Conservation (phyloP, 352 stramenopile genomes). For the Stephanocyclus meneghinianus region DNA sequence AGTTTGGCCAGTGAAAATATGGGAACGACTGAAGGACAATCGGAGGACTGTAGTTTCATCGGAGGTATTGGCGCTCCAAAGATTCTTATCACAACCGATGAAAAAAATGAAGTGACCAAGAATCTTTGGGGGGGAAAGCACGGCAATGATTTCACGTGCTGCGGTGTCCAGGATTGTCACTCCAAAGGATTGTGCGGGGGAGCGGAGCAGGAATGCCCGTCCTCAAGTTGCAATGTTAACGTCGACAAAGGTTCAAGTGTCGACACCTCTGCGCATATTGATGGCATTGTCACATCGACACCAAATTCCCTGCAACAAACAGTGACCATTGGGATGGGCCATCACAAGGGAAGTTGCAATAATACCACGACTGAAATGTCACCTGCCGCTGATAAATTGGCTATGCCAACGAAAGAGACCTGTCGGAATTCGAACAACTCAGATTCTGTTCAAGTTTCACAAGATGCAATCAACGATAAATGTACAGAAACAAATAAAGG, state of each 20-base stretch:
- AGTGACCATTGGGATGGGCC: no score
- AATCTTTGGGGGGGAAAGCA: neutral
- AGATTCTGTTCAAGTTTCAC: neutral
- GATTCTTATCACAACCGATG: neutral
- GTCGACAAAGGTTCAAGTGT: no score
- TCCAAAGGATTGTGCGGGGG: neutral
- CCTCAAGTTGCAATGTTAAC: neutral
- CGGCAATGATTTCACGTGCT: neutral
- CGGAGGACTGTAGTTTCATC: neutral
- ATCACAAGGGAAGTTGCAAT: no score
- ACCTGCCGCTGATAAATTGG: neutral
- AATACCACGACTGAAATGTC: constrained; percentile 12
- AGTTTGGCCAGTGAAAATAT: neutral
- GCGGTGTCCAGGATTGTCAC: constrained; percentile 1
- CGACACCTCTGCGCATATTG: neutral
- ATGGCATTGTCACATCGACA: neutral
- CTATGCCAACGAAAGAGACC: neutral
- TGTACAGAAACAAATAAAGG: neutral
- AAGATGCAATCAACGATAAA: neutral
- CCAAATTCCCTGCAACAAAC: no score
- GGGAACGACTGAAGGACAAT: neutral
- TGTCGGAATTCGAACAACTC: neutral
- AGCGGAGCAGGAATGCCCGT: neutral
- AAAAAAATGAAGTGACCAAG: neutral
- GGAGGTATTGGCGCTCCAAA: neutral